Base-by-base conservation (phyloP, 2,329 filamentous ascomycete species). In the Colletotrichum camelliae region DNA sequence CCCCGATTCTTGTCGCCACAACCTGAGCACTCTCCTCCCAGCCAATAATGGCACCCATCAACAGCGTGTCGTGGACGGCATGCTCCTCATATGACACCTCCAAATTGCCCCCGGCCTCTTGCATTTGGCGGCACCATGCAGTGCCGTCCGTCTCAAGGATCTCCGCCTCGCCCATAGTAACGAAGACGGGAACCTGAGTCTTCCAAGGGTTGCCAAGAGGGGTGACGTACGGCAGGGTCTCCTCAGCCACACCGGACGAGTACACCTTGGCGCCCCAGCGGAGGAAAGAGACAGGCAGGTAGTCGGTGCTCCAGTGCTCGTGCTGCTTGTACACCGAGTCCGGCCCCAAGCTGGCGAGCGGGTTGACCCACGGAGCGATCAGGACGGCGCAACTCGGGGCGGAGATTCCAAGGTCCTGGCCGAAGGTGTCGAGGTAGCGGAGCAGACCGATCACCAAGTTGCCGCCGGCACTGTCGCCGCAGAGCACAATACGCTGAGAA, bases 391-490 rank as follows among this genome's bases (percentile, higher is more conserved):
- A 68, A 16, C 55, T 39, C 15, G 65, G 70, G 8, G 13, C 1
- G 1, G 55, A 15, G 3, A 69, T 16, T 1, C 65, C 65, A 13
- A 69, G 39, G 29, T 73, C 70, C 8, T 7, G 27, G 6, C 65
- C 65, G 18, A 52, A 69, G 8, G 27, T 43, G 16, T 68, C 57
- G 55, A 83, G 80, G 67, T 83, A 84, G 5, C 82, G 80, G 18
- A 84, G 77, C 29, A 84, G 77, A 3, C 71, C 82, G 37, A 84
- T 69, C 2, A 77, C 81, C 2, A 84, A 76, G 64, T 82, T 83
- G 1, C 73, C 83, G 8, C 83, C 83, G 0, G 82, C 82, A 8
- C 81, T 82, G 78, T 84, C 83, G 33, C 83, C 83, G 9, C 81
- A 83, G 5, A 84, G n/a, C 37, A 84, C 76, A 67, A 84, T 80